Evolutionary conservation across 2,329 filamentous ascomycete species (phyloP).

Genomic region (Cercospora sp.): DNA sequence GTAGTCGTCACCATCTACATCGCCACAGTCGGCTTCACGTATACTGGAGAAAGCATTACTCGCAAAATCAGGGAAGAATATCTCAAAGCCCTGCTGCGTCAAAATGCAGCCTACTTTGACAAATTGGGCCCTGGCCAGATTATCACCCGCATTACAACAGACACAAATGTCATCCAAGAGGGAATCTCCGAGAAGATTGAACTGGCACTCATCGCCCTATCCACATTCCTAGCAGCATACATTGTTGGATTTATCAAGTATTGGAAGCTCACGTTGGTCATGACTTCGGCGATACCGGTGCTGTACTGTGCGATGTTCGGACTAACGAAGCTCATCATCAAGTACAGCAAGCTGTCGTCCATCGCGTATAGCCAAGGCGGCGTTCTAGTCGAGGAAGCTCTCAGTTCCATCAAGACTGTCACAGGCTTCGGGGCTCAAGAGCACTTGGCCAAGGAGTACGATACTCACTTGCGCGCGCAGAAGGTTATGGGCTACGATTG

Average conservation of each 20-base stretch:
- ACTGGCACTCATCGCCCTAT: slow-evolving; percentile 71
- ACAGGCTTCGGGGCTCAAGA: slow-evolving; percentile 91
- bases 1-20: slow-evolving; percentile 68
- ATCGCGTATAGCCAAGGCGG: slow-evolving; percentile 80
- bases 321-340: slow-evolving; percentile 73
- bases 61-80: slow-evolving; percentile 69
- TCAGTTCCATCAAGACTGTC: slow-evolving; percentile 88
- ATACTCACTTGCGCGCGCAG: slow-evolving; percentile 71
- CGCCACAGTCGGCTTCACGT: slow-evolving; percentile 85
- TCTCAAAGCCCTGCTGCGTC: slow-evolving; percentile 76
- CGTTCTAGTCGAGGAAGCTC: slow-evolving; percentile 87
- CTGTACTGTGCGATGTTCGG: slow-evolving; percentile 73
- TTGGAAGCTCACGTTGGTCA: slow-evolving; percentile 90
- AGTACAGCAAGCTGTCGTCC: slow-evolving; percentile 75
- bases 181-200: slow-evolving; percentile 89
- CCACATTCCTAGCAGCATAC: slow-evolving; percentile 85
- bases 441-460: slow-evolving; percentile 81
- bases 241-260: slow-evolving; percentile 86
- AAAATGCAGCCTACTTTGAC: slow-evolving; percentile 92
- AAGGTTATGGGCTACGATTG: slow-evolving; percentile 72
- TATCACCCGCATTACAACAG: slow-evolving; percentile 88
- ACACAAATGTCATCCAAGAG: slow-evolving; percentile 90
- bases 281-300: slow-evolving; percentile 77
- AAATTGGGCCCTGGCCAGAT: slow-evolving; percentile 90
- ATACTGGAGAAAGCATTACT: slow-evolving; percentile 51